Base-by-base conservation (phyloP, 768 basidiomycete genomes). In the Boletus coccyginus region DNA sequence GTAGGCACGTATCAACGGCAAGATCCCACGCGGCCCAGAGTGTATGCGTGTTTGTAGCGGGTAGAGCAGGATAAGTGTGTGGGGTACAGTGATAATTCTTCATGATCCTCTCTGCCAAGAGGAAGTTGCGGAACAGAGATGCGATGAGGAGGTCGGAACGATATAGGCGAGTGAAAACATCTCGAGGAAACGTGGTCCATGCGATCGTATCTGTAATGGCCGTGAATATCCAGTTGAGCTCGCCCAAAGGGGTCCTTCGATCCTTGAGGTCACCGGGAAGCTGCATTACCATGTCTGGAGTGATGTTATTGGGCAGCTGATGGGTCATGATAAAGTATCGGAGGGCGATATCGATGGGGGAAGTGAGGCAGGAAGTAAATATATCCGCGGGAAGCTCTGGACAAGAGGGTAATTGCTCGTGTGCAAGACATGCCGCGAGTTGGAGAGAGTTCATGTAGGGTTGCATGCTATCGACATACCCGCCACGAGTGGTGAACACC, bases 151-250 rank as follows among this genome's bases (percentile, higher is more conserved):
- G 83, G 68, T 99, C 97, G 52, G 94, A 96, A 43, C 97, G 82
- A 71, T 98, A 98, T 27, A 98, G 74, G 36, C 93, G 85, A 17
- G 94, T 94, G 73, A 99, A 98, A 5, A 92, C 83, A 38, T 97
- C 94, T 45, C 88, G 84, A 39, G 94, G 89, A 70, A 99, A 96
- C 3, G 93, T 92, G 14, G 95, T 95, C 97, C 97, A 99, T 8
- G 97, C 97, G 59, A 99, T 98, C 10, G 97, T 98, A 73, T 99
- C 97, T 16, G 97, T 98, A 53, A 99, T 92, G 35, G 96, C 94
- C 1, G 94, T 98, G 74, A 98, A 98, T 60, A 98, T 98, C 97
- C 97, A 99, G 69, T 96, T 97, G n/a, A 99, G 82, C 74, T 99
- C 97, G 49, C 97, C 97, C 0, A 99, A 78, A 2, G 97, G 95